Evolutionary conservation across 2,329 filamentous ascomycete species (phyloP).

Genomic region (Huntiella abstrusa): DNA sequence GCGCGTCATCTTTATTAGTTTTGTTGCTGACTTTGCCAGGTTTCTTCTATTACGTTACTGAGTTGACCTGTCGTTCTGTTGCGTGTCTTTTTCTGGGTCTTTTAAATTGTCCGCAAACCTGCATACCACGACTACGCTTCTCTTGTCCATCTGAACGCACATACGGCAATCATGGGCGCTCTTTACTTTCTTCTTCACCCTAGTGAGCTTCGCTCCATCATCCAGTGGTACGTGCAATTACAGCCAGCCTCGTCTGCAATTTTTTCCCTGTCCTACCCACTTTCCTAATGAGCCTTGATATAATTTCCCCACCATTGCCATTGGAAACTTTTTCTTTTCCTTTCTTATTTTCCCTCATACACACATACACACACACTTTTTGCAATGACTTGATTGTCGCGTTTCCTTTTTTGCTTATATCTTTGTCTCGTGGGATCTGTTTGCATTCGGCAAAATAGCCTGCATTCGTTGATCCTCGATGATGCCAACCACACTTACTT

Average conservation of each 20-base stretch:
- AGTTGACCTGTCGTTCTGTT: neutral
- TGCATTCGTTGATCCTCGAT: neutral
- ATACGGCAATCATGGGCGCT: constrained; percentile 31
- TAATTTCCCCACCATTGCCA: neutral
- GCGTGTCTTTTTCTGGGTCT: neutral
- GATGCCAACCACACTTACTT: neutral
- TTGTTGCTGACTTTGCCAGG: neutral
- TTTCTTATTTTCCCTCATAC: neutral
- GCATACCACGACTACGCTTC: no score
- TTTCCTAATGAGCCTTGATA: neutral
- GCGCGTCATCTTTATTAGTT: neutral
- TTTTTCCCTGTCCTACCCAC: constrained; percentile 6
- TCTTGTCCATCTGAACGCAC: neutral
- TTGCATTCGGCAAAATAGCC: neutral
- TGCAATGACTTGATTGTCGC: neutral
- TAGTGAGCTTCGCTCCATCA: constrained; percentile 57
- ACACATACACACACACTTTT: neutral
- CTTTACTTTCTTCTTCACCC: constrained; percentile 62
- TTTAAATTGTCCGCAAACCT: neutral
- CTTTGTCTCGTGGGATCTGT: neutral
- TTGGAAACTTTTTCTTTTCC: neutral
- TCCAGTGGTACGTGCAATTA: constrained; percentile 55
- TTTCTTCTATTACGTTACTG: neutral
- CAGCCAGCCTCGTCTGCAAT: constrained; percentile 9
- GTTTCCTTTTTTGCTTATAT: neutral